Evolutionary conservation across 2,329 filamentous ascomycete species (phyloP).

Genomic region (Cytospora piceae): DNA sequence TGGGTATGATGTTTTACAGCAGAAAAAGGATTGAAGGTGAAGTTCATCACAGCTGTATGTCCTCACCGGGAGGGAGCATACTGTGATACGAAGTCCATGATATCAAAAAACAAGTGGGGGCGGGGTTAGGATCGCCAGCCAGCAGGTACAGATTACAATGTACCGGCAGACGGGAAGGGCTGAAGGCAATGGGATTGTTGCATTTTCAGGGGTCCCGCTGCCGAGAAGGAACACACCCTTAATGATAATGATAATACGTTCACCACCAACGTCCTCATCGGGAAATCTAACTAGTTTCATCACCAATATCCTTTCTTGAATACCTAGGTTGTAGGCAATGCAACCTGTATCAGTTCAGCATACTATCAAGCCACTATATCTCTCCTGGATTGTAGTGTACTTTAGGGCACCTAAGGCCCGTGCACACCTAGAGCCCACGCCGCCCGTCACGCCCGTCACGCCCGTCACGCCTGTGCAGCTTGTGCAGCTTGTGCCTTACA

Average conservation of each 20-base stretch:
- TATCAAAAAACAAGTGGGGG: slow-evolving; percentile 4
- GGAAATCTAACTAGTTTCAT: too few species aligned
- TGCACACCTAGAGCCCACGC: not conserved
- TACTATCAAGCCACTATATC: too few species aligned
- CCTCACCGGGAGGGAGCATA: not conserved
- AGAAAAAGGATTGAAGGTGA: not conserved
- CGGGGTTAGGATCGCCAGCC: not conserved
- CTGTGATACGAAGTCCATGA: not conserved
- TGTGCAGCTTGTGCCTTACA: slow-evolving; percentile 4
- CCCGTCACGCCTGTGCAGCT: too few species aligned
- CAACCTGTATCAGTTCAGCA: too few species aligned
- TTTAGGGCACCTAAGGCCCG: not conserved
- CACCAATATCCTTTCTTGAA: too few species aligned
- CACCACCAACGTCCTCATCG: not conserved
- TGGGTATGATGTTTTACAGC: not conserved
- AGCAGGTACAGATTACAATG: not conserved
- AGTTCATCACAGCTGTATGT: not conserved
- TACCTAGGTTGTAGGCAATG: not conserved
- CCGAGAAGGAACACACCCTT: not conserved
- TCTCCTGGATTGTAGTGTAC: too few species aligned
- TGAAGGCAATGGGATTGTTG: not conserved
- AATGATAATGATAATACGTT: not conserved
- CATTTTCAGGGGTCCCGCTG: not conserved
- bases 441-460: too few species aligned
- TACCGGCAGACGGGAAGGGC: not conserved